phyloP scores from a whole-genome alignment of 768 basidiomycete genomes.

The Tricholoma matsutake region DNA sequence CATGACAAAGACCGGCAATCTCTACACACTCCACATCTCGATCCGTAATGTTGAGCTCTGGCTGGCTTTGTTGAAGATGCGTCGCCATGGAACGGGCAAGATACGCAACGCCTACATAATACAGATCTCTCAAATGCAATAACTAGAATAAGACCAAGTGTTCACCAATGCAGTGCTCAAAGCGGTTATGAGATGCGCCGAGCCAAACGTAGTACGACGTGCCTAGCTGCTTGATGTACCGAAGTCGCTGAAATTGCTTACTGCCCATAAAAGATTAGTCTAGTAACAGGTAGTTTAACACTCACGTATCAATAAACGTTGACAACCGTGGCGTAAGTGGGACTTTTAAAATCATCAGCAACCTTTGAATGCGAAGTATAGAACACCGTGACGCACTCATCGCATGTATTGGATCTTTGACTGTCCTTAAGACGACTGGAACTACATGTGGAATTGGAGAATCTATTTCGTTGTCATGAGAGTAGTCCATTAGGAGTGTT shows the following conservation, averaged over 20 bases:
- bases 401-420: conserved; percentile 32
- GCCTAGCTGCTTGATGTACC: conserved; percentile 79
- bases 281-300: conserved; percentile 2
- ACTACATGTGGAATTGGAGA: background rate
- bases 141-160: background rate
- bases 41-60: conserved; percentile 59
- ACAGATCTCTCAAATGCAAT: background rate
- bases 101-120: conserved; percentile 64
- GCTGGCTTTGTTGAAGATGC: conserved; percentile 56
- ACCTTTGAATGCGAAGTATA: conserved; percentile 8
- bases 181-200: conserved; percentile 75
- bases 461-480: background rate
- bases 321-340: conserved; percentile 33
- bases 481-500: background rate
- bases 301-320: conserved; percentile 69
- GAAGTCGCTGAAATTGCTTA: conserved; percentile 73
- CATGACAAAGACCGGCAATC: conserved; percentile 80
- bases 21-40: conserved; percentile 76
- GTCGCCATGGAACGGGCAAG: conserved; percentile 64
- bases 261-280: conserved; percentile 30
- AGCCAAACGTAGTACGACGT: conserved; percentile 75
- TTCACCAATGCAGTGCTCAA: conserved; percentile 81
- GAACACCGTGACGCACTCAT: conserved; percentile 34
- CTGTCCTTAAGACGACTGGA: background rate
- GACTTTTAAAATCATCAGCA: conserved; percentile 25